Evolutionary conservation across 108 stramenopile species (phyloP).

Genomic region (Skeletonema menzelii): DNA sequence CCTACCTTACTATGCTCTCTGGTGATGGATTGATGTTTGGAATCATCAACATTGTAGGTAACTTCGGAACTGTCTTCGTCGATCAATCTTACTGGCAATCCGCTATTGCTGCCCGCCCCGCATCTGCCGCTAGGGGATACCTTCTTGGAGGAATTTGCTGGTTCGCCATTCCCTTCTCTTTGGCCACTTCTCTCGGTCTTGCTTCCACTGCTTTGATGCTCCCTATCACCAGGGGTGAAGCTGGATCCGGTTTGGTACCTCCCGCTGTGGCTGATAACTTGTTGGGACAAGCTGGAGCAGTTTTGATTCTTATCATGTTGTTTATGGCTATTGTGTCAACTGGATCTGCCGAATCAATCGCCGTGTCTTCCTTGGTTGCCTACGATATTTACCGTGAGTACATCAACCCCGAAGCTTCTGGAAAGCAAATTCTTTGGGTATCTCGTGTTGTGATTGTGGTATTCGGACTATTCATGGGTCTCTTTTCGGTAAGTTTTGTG

Average conservation of each 20-base stretch:
- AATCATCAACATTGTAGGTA: conserved; percentile 94
- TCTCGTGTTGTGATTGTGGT: conserved; percentile 79
- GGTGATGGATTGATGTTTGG: conserved; percentile 90
- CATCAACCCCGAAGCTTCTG: conserved; percentile 89
- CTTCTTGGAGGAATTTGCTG: conserved; percentile 93
- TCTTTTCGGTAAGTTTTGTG: conserved; percentile 44
- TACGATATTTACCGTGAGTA: conserved; percentile 94
- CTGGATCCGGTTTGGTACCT: conserved; percentile 88
- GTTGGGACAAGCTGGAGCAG: conserved; percentile 76
- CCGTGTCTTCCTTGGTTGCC: conserved; percentile 87
- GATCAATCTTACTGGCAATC: conserved; percentile 96
- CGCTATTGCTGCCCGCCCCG: conserved; percentile 89
- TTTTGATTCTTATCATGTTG: conserved; percentile 87
- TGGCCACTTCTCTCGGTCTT: conserved; percentile 92
- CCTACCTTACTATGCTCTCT: conserved; percentile 92
- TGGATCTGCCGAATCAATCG: conserved; percentile 91
- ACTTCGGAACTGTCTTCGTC: conserved; percentile 95
- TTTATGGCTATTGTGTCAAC: conserved; percentile 96
- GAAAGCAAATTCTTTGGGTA: conserved; percentile 80
- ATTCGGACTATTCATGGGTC: conserved; percentile 85
- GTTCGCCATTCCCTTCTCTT: conserved; percentile 90
- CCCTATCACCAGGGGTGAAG: conserved; percentile 78
- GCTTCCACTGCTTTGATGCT: conserved; percentile 89
- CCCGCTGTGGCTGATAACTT: conserved; percentile 88
- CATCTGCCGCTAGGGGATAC: conserved; percentile 86